A percentile compares a stretch with the other conserved stretches of the same genome.
These are phyloP conservation scores for Mycena galericulata DNA, from an alignment of 768 basidiomycete species.

Conservation along the genomic window DNA sequence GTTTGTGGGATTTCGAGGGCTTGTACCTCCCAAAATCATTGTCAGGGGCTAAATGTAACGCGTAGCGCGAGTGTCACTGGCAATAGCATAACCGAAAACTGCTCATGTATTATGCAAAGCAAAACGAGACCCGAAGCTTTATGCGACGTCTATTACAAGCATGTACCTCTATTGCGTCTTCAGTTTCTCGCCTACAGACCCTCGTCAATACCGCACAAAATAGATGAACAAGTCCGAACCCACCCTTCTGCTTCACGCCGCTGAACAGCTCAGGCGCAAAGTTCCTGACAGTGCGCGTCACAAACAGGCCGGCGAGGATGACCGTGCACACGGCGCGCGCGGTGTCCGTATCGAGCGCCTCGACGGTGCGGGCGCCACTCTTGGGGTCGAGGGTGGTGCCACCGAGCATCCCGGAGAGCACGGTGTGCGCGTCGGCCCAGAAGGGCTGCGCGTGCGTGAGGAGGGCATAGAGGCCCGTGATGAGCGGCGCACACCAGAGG, in stretches of 20 bases:
- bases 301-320: conserved; percentile 71
- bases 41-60: too few species aligned
- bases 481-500: conserved; percentile 85
- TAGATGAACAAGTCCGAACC: not conserved
- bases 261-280: conserved; percentile 51
- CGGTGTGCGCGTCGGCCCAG: conserved; percentile 71
- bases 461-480: conserved; percentile 83
- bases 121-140: not conserved
- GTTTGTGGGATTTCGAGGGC: too few species aligned
- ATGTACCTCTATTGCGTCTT: conserved; percentile 31
- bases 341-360: conserved; percentile 68
- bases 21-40: too few species aligned
- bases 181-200: conserved; percentile 31
- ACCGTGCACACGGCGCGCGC: conserved; percentile 82
- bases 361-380: conserved; percentile 47
- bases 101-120: too few species aligned
- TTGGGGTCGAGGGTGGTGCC: conserved; percentile 33
- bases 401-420: conserved; percentile 62
- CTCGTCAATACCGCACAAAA: not conserved
- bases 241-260: conserved; percentile 22
- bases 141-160: not conserved
- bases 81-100: too few species aligned
- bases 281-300: conserved; percentile 73
- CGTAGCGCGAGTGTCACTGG: too few species aligned
- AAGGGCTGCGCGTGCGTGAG: conserved; percentile 91